Evolutionary conservation across 108 stramenopile genomes (phyloP).

Genomic region (Asterionellopsis glacialis): DNA sequence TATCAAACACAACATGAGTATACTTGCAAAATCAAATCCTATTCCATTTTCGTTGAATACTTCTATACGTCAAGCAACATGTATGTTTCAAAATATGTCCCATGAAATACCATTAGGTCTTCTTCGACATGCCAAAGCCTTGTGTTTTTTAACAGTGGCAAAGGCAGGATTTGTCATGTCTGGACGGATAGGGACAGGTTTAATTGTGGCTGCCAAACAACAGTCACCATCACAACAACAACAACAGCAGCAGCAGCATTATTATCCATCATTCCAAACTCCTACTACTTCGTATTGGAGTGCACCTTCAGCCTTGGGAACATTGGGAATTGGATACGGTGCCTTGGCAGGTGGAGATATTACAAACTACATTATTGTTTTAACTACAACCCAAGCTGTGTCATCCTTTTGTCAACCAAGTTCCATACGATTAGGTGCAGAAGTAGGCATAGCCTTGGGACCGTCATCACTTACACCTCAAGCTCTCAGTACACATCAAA

Average conservation of each 20-base stretch:
- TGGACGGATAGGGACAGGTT: slow-evolving; percentile 71
- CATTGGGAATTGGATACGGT: slow-evolving; percentile 73
- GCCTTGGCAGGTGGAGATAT: slow-evolving; percentile 70
- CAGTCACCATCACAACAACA: neutral
- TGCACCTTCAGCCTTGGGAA: slow-evolving; percentile 66
- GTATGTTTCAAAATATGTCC: slow-evolving; percentile 47
- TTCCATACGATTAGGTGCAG: slow-evolving; percentile 75
- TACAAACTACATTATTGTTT: slow-evolving; percentile 77
- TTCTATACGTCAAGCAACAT: slow-evolving; percentile 54
- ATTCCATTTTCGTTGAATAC: slow-evolving; percentile 45
- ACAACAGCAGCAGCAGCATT: neutral
- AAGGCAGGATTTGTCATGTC: slow-evolving; percentile 75
- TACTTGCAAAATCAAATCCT: slow-evolving; percentile 39
- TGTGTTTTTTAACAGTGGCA: slow-evolving; percentile 71
- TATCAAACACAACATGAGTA: neutral
- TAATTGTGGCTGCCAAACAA: slow-evolving; percentile 47
- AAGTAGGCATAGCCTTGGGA: slow-evolving; percentile 78
- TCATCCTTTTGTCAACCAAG: slow-evolving; percentile 46
- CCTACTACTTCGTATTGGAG: slow-evolving; percentile 38
- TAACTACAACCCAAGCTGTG: slow-evolving; percentile 72
- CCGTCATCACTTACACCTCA: slow-evolving; percentile 70
- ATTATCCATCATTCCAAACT: neutral
- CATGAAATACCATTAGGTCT: slow-evolving; percentile 67
- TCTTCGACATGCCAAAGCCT: slow-evolving; percentile 59
- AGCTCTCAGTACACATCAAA: slow-evolving; percentile 21